Evolutionary conservation across 192 early-diverging fungal genomes (phyloP), one percentile per base, ranked within the genome.

Genomic region (Coemansia sp.): DNA sequence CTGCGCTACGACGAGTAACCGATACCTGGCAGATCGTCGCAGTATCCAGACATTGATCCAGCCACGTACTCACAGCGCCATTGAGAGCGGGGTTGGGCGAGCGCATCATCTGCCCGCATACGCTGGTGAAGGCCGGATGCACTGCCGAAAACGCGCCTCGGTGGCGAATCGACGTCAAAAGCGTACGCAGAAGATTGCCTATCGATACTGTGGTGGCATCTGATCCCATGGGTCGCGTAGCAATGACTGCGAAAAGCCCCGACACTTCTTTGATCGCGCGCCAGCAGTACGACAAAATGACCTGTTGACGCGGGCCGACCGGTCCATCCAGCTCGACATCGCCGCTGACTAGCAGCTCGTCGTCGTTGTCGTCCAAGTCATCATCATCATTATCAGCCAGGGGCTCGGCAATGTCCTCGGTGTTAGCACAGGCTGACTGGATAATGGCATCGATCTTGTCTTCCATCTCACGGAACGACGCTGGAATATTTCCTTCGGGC

Each of bases 131-230:
- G 35, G 87, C 88, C 20, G 89, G 87, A 69, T 94, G 90, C 0
- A 96, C 92, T 4, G 94, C 89, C 0, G 91, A 88, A 69, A 98
- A 98, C 8, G 96, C 96, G 7, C 96, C 96, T 45, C 90, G 89
- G 64, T 98, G 96, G 11, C 96, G 89, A 50, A 95, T 93, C 10
- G 87, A 87, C 3, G 89, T 92, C 69, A 91, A 63, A 59, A 88
- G 70, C 24, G 71, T 66, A 32, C 84, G 80, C 55, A 91, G 67
- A 20, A 80, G 70, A 10, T 71, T 65, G 38, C 85, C 88, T 24
- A 77, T 76, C 2, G 61, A 35, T 4, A 65, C 2, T 29, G 55
- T 63, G 7, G 16, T n/a, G 30, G 61, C 40, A 58, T 82, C 80
- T 12, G 66, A 55, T 13, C 63, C 71, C 5, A 16, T 32, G 6